Conservation (phyloP, 2,329 filamentous ascomycete species). For the Epichloe hybrida region DNA sequence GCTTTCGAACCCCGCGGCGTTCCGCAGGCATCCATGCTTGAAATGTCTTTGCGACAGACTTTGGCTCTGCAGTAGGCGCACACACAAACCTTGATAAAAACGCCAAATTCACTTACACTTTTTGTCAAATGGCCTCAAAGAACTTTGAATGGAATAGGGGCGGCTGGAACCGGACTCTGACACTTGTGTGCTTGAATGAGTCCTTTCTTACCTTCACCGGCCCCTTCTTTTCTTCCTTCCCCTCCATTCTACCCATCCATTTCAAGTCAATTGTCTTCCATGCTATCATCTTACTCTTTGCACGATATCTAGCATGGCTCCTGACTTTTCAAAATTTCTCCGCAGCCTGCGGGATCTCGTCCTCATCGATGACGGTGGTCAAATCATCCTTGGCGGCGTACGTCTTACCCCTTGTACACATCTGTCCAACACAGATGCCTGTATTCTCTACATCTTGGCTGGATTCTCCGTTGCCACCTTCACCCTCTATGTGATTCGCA, state of each 20-base stretch:
- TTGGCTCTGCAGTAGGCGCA: too few species aligned
- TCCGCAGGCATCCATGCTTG: too few species aligned
- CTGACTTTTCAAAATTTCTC: not conserved
- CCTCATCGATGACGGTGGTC: not conserved
- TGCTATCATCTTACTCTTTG: not conserved
- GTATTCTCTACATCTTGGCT: conserved; percentile 11
- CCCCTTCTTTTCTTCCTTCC: not conserved
- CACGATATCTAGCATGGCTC: not conserved
- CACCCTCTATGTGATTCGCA: conserved; percentile 16
- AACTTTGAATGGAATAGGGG: too few species aligned
- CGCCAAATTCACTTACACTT: too few species aligned
- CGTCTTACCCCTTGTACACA: not conserved
- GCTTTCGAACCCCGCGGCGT: too few species aligned
- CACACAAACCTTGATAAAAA: too few species aligned
- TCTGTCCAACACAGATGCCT: conserved; percentile 4
- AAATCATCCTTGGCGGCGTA: not conserved
- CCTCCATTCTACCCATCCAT: not conserved
- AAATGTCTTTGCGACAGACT: too few species aligned
- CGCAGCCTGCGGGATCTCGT: not conserved
- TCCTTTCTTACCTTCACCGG: too few species aligned
- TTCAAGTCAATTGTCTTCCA: not conserved
- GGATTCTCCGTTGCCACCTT: conserved; percentile 16
- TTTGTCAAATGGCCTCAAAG: too few species aligned
- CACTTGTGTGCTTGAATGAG: too few species aligned
- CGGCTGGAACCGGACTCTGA: too few species aligned